Evolutionary conservation across 1,284 basidiomycete species (phyloP), one percentile per base, ranked within the genome.

Genomic region (Phellopilus nigrolimitatus): DNA sequence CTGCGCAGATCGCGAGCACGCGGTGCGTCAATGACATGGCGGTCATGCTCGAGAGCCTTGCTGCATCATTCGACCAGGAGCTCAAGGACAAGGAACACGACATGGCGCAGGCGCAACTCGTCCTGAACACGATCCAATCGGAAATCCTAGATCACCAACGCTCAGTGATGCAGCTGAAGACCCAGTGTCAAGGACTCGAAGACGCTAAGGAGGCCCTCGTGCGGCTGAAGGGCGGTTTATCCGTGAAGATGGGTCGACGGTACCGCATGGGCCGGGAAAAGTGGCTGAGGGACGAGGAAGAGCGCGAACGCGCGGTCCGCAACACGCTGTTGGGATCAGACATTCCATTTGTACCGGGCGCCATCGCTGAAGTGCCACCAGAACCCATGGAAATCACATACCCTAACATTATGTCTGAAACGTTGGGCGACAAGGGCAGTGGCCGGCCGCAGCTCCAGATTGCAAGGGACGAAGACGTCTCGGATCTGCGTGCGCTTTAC

Each of bases 1-100:
- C 90, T 0, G 97, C 86, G 1, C 91, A 95, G 65, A 82, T 85
- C 57, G 90, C 93, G 1, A 90, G 89, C 47, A 93, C 91, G 4
- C 81, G 84, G 51, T 87, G 84, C 60, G 79, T 94, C 22, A 84
- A 84, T 53, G 91, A 97, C 58, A 86, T 97, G 66, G 81, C 91
- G 4, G 76, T 76, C 52, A 84, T 98, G 76, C 77, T 99, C 59
- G 91, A 95, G 60, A 87, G 82, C 59, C 78, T 99, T 13, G 95
- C 95, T 0, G 74, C 85, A n/a, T 88, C 90, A 3, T 98, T 95
- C 66, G 97, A 99, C 62, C 83, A 88, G 57, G 97, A 99, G 69
- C 75, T 98, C 19, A 78, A 82, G 54, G 88, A 92, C 51, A 95
- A 95, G 65, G 95, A 98, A 64, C 83, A 92, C 49, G 94, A 97